These are phyloP conservation scores for Austroboletus festivus DNA, from an alignment of 768 basidiomycete genomes.

Conservation along the genomic window DNA sequence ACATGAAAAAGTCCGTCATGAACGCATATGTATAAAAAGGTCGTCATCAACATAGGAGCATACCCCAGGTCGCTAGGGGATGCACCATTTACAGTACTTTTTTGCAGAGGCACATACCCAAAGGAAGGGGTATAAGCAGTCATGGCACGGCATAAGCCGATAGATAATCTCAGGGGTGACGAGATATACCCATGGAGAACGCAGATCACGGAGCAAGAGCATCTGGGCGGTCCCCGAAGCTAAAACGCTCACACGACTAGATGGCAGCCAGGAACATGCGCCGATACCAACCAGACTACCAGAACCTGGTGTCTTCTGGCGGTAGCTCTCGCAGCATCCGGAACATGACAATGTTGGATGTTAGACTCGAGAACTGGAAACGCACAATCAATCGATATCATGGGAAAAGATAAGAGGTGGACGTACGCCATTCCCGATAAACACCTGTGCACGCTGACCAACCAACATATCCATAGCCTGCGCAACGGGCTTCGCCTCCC, in stretches of 20 bases:
- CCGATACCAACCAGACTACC: slow-evolving; percentile 23
- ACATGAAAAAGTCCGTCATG: no score
- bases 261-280: background rate
- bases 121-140: background rate
- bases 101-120: background rate
- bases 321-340: slow-evolving; percentile 36
- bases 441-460: slow-evolving; percentile 57
- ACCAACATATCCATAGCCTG: slow-evolving; percentile 70
- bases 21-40: no score
- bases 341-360: slow-evolving; percentile 46
- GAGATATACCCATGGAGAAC: background rate
- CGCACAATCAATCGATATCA: background rate
- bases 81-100: background rate
- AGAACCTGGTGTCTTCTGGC: slow-evolving; percentile 39
- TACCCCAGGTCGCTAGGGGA: no score
- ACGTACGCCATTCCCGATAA: slow-evolving; percentile 71
- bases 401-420: background rate
- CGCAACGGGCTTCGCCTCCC: slow-evolving; percentile 54
- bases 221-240: background rate
- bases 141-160: background rate
- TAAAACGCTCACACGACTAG: background rate
- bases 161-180: background rate
- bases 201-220: background rate
- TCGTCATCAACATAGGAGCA: background rate
- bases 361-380: slow-evolving; percentile 46